A percentile compares a stretch with the other conserved stretches of the same genome.
Conservation (phyloP, 2,329 filamentous ascomycete species). For the Aspergillus fructus region DNA sequence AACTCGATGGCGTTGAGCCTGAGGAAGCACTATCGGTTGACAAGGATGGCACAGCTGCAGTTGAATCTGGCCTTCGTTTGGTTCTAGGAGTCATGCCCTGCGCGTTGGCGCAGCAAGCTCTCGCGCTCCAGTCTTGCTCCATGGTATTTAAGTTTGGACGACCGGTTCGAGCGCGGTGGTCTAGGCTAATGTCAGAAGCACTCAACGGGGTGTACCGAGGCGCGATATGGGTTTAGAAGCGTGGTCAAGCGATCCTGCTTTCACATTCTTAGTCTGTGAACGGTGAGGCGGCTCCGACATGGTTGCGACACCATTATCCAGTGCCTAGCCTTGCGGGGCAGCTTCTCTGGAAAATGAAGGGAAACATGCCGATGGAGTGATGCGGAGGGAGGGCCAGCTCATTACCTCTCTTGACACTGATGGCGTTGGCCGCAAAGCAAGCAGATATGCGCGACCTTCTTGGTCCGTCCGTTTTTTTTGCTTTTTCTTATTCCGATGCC, state of each 20-base stretch:
- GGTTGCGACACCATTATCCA: slow-evolving; percentile 10
- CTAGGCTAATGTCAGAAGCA: slow-evolving; percentile 2
- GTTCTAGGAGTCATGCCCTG: not conserved
- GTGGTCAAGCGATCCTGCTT: slow-evolving; percentile 19
- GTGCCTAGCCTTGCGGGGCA: slow-evolving; percentile 4
- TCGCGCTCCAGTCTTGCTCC: slow-evolving; percentile 1
- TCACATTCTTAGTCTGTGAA: slow-evolving; percentile 24
- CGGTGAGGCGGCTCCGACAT: slow-evolving; percentile 10
- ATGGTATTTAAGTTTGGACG: not conserved
- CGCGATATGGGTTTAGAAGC: slow-evolving; percentile 17
- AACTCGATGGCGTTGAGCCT: slow-evolving; percentile 26
- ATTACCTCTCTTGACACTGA: slow-evolving; percentile 11
- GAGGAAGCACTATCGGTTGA: slow-evolving; percentile 28
- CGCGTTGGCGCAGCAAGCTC: not conserved
- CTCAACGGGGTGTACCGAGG: slow-evolving; percentile 7
- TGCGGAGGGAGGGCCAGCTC: slow-evolving; percentile 3
- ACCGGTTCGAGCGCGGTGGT: not conserved
- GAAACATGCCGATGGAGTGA: not conserved
- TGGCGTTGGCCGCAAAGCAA: slow-evolving; percentile 1
- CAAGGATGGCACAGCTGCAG: slow-evolving; percentile 30
- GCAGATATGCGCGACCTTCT: slow-evolving; percentile 2
- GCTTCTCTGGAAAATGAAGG: not conserved
- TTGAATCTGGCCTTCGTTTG: slow-evolving; percentile 17
- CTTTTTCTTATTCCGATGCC: slow-evolving; percentile 10
- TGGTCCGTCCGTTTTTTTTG: slow-evolving; percentile 1